Percentiles rank a stretch among this genome's conserved stretches.
These are phyloP conservation scores for Ophiocordyceps camponoti-leonardi DNA, from an alignment of 2,329 filamentous ascomycete genomes.

Conservation along the genomic window DNA sequence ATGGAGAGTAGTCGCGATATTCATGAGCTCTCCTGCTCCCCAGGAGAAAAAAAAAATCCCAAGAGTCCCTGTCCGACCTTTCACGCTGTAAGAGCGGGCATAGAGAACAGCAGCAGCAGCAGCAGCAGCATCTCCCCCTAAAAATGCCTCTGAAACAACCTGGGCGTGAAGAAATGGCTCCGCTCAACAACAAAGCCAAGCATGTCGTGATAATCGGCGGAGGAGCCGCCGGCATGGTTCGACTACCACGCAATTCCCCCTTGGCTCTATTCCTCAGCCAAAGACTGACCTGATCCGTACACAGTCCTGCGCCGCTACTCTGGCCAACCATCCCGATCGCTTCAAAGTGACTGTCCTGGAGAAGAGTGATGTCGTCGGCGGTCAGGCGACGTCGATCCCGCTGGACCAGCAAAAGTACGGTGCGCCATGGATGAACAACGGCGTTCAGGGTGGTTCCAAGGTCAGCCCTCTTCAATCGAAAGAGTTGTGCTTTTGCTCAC, in stretches of 20 bases:
- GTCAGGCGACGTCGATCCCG: constrained; percentile 42
- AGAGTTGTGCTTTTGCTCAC: neutral
- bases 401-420: constrained; percentile 38
- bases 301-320: constrained; percentile 47
- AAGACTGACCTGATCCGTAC: neutral
- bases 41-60: too few species aligned
- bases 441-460: constrained; percentile 40
- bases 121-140: neutral
- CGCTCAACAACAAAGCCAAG: constrained; percentile 13
- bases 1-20: neutral
- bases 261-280: neutral
- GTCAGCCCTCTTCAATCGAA: constrained; percentile 5
- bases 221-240: constrained; percentile 43
- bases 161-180: constrained; percentile 1
- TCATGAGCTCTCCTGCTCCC: neutral
- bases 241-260: neutral
- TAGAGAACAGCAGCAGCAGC: too few species aligned
- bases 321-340: constrained; percentile 46
- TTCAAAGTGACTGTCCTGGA: constrained; percentile 51
- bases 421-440: constrained; percentile 44
- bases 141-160: neutral
- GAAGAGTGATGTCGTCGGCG: constrained; percentile 37
- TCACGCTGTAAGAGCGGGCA: too few species aligned
- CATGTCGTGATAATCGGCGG: constrained; percentile 43
- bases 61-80: neutral